Percentiles rank a stretch among this genome's conserved stretches.
phyloP scores from a whole-genome alignment of 2,329 filamentous ascomycete species.

The Thielaviopsis ethacetica region DNA sequence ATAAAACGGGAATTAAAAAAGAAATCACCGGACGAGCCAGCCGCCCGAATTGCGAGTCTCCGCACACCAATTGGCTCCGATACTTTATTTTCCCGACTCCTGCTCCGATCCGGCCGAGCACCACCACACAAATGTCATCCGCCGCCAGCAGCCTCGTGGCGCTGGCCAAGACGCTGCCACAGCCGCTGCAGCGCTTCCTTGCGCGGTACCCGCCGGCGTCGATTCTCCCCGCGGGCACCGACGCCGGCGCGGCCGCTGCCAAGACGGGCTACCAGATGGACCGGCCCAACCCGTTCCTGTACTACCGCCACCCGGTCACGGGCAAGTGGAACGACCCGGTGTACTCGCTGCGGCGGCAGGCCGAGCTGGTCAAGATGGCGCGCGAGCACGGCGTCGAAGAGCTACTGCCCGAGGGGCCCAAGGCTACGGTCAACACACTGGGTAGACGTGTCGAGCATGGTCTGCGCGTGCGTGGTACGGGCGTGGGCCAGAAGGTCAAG shows the following conservation, averaged over 20 bases:
- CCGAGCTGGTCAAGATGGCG: slow-evolving; percentile 78
- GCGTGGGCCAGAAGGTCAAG: slow-evolving; percentile 85
- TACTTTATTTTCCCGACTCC: background rate
- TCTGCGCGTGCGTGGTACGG: slow-evolving; percentile 77
- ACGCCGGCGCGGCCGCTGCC: slow-evolving; percentile 21
- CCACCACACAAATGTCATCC: slow-evolving; percentile 24
- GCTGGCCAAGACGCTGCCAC: slow-evolving; percentile 58
- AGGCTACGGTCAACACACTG: slow-evolving; percentile 57
- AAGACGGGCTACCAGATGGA: slow-evolving; percentile 37
- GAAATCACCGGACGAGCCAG: background rate
- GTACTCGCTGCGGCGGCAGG: slow-evolving; percentile 74
- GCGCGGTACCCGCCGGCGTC: slow-evolving; percentile 66
- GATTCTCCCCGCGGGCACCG: slow-evolving; percentile 32
- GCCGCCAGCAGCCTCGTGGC: slow-evolving; percentile 21
- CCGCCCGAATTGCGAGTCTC: background rate
- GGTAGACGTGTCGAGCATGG: slow-evolving; percentile 62
- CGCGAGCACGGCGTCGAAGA: slow-evolving; percentile 63
- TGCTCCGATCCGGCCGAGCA: background rate
- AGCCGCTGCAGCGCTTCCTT: slow-evolving; percentile 71
- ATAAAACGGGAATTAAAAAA: background rate
- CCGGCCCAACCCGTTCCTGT: slow-evolving; percentile 64
- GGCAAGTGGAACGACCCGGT: slow-evolving; percentile 71
- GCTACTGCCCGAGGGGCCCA: slow-evolving; percentile 58
- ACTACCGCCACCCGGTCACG: slow-evolving; percentile 61
- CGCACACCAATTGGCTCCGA: background rate